Evolutionary conservation across 176 grass and related monocot genomes (phyloP).

Genomic region (Echinochloa phyllopogon): DNA sequence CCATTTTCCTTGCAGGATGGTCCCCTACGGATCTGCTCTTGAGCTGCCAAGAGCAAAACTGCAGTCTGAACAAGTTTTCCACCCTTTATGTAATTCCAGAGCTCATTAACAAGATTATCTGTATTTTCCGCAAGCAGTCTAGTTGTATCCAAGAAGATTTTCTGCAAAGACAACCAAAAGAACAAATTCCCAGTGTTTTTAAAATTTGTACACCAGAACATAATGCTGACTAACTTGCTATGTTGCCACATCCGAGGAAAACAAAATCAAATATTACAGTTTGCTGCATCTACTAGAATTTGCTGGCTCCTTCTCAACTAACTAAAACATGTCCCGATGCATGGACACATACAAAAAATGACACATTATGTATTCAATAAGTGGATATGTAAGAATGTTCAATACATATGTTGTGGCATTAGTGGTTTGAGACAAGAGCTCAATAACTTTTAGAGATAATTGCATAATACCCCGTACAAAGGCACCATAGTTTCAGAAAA

Average conservation of each 20-base stretch:
- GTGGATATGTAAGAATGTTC: not conserved
- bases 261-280: not conserved
- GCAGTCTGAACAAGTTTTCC: constrained; percentile 16
- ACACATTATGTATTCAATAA: not conserved
- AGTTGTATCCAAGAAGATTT: constrained; percentile 30
- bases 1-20: not conserved
- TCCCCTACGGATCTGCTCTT: not conserved
- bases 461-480: not conserved
- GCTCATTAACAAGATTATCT: constrained; percentile 21
- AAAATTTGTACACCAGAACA: not conserved
- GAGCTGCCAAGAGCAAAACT: constrained; percentile 25
- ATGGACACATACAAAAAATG: not conserved
- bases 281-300: not conserved
- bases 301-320: not conserved
- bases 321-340: not conserved
- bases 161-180: constrained; percentile 16
- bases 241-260: not conserved
- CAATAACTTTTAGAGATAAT: not conserved
- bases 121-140: constrained; percentile 19
- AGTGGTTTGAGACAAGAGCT: constrained; percentile 1
- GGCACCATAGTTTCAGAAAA: not conserved
- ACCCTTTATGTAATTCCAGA: constrained; percentile 28
- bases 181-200: not conserved
- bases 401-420: not conserved
- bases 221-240: not conserved